These are phyloP conservation scores for Aspergillus nanangensis DNA, from an alignment of 495 filamentous ascomycete species.

Conservation along the genomic window DNA sequence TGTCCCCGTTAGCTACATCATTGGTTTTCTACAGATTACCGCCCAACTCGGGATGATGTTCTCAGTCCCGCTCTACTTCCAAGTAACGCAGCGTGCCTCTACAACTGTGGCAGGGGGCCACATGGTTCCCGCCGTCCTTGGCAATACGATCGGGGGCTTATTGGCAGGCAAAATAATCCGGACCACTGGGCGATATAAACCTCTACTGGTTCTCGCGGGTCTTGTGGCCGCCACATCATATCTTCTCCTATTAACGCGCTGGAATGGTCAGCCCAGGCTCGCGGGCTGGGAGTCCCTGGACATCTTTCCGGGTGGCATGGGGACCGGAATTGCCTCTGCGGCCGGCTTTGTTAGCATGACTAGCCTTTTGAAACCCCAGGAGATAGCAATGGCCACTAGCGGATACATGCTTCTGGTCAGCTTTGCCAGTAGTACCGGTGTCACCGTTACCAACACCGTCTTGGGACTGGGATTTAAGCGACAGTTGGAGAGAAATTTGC, in stretches of 20 bases:
- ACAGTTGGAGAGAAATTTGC: constrained; percentile 23
- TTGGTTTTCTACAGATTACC: constrained; percentile 46
- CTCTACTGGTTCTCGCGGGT: constrained; percentile 46
- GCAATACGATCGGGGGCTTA: constrained; percentile 61
- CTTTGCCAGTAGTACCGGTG: constrained; percentile 48
- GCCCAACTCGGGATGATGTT: constrained; percentile 53
- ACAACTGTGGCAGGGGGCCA: constrained; percentile 56
- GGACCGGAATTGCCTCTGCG: constrained; percentile 48
- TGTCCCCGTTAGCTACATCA: constrained; percentile 49
- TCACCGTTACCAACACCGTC: constrained; percentile 46
- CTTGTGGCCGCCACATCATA: constrained; percentile 48
- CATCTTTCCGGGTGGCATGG: constrained; percentile 55
- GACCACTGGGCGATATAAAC: constrained; percentile 58
- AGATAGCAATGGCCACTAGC: constrained; percentile 52
- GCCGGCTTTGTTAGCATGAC: constrained; percentile 56
- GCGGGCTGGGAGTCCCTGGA: constrained; percentile 54
- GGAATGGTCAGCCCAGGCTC: constrained; percentile 55
- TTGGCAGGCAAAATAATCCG: constrained; percentile 53
- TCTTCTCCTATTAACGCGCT: constrained; percentile 50
- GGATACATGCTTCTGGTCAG: constrained; percentile 49
- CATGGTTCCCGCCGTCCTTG: constrained; percentile 60
- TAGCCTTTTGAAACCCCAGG: constrained; percentile 41
- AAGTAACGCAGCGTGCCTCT: constrained; percentile 52
- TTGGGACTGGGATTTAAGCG: constrained; percentile 26
- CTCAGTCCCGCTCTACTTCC: constrained; percentile 63